Evolutionary conservation across 495 filamentous ascomycete genomes (phyloP).

Genomic region (Daldinia bambusicola): DNA sequence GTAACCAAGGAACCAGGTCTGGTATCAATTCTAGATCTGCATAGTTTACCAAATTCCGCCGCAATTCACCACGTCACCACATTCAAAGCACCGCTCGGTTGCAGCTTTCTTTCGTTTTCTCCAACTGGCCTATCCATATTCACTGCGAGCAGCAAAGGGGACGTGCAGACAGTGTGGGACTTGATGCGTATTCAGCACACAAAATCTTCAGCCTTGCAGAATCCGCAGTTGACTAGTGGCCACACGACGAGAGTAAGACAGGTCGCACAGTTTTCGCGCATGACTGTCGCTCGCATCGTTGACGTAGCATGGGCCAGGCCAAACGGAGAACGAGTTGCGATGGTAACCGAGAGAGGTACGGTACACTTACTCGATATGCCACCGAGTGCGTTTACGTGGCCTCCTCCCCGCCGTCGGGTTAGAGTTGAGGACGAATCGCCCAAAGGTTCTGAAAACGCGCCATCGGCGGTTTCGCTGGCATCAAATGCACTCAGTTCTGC

Average conservation of each 20-base stretch:
- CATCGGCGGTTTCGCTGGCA: slow-evolving; percentile 63
- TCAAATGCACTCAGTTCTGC: slow-evolving; percentile 74
- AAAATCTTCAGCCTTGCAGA: slow-evolving; percentile 62
- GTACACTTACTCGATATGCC: slow-evolving; percentile 90
- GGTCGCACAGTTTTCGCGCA: slow-evolving; percentile 83
- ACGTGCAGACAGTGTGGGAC: slow-evolving; percentile 93
- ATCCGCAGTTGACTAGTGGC: slow-evolving; percentile 45
- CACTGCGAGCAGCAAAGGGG: slow-evolving; percentile 91
- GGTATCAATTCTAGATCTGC: slow-evolving; percentile 86
- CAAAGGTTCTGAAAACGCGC: slow-evolving; percentile 51
- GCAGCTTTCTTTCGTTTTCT: slow-evolving; percentile 90
- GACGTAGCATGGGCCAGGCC: slow-evolving; percentile 90
- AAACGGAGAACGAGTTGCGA: slow-evolving; percentile 79
- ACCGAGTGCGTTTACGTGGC: slow-evolving; percentile 86
- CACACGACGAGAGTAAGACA: slow-evolving; percentile 72
- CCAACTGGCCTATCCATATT: slow-evolving; percentile 85
- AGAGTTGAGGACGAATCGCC: slow-evolving; percentile 56
- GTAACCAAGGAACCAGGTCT: slow-evolving; percentile 74
- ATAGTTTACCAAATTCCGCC: slow-evolving; percentile 62
- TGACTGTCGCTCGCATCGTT: slow-evolving; percentile 89
- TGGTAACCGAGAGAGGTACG: slow-evolving; percentile 92
- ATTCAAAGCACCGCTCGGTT: slow-evolving; percentile 83
- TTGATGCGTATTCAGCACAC: slow-evolving; percentile 76
- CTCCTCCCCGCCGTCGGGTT: slow-evolving; percentile 75
- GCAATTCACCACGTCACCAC: slow-evolving; percentile 74